Conservation (phyloP, 257 asterid species). For the Perilla frutescens region DNA sequence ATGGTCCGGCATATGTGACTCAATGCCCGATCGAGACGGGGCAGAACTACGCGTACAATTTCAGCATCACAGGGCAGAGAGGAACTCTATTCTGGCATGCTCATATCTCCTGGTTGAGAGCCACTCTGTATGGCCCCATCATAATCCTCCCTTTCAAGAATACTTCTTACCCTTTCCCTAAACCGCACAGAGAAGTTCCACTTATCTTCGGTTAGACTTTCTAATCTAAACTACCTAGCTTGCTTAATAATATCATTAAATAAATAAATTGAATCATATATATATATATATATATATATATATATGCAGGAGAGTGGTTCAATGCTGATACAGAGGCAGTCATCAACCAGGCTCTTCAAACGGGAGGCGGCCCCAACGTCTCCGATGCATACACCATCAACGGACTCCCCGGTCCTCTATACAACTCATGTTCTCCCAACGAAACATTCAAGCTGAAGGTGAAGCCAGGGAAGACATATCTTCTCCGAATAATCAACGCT, state of each 20-base stretch:
- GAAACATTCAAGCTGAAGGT: constrained; percentile 66
- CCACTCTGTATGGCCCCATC: constrained; percentile 63
- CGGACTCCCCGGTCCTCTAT: constrained; percentile 65
- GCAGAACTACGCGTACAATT: constrained; percentile 63
- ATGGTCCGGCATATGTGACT: constrained; percentile 68
- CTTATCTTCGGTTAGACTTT: constrained; percentile 58
- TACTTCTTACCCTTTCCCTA: constrained; percentile 60
- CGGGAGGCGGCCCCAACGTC: constrained; percentile 68
- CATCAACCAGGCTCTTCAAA: constrained; percentile 55
- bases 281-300: too few species aligned
- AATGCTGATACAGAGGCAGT: constrained; percentile 64
- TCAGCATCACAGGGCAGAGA: constrained; percentile 66
- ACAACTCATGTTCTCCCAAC: constrained; percentile 57
- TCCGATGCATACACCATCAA: constrained; percentile 73
- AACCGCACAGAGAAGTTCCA: constrained; percentile 63
- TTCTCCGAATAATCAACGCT: constrained; percentile 75
- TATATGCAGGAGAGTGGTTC: constrained; percentile 66
- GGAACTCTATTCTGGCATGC: constrained; percentile 81
- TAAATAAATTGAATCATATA: too few species aligned
- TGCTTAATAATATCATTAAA: too few species aligned
- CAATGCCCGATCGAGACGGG: constrained; percentile 75
- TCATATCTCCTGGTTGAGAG: constrained; percentile 71
- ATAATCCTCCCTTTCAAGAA: constrained; percentile 54
- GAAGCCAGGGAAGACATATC: constrained; percentile 64
- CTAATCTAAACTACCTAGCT: too few species aligned